Percentiles rank a stretch among this genome's conserved stretches.
Evolutionary conservation across 208 protist species (phyloP).

Genomic region (Wallacemonas sp.): DNA sequence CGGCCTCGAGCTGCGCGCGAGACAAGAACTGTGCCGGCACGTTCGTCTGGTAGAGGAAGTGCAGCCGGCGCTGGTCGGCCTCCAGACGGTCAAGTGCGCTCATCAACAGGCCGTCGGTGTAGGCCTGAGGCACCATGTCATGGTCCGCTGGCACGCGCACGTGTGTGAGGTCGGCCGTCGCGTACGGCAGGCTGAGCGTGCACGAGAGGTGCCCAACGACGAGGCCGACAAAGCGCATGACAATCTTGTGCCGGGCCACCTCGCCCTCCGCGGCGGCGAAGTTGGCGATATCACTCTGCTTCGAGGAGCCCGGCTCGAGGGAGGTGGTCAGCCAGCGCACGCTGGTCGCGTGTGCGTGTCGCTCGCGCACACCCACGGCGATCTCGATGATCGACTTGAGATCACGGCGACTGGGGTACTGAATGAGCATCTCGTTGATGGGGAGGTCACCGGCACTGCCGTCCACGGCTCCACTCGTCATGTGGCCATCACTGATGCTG

Average conservation of each 20-base stretch:
- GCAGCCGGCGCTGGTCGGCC: constrained; percentile 18
- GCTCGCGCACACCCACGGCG: constrained; percentile 45
- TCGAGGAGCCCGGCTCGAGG: background rate
- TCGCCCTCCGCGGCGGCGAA: constrained; percentile 57
- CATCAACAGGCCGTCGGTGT: constrained; percentile 10
- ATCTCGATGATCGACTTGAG: constrained; percentile 69
- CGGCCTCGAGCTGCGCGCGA: constrained; percentile 13
- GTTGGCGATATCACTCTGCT: constrained; percentile 14
- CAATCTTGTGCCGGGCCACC: constrained; percentile 44
- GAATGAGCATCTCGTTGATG: constrained; percentile 35
- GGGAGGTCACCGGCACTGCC: constrained; percentile 5
- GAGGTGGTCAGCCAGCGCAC: constrained; percentile 65
- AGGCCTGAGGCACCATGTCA: constrained; percentile 6
- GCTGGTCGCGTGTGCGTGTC: constrained; percentile 37
- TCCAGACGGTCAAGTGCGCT: constrained; percentile 22
- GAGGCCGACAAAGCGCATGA: constrained; percentile 61
- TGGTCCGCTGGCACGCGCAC: constrained; percentile 4
- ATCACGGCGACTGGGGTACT: constrained; percentile 48
- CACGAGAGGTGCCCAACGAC: constrained; percentile 55
- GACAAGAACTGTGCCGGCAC: background rate
- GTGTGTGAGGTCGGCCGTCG: constrained; percentile 27
- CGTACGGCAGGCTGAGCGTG: constrained; percentile 44
- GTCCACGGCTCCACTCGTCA: constrained; percentile 1
- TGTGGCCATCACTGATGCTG: background rate
- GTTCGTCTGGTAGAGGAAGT: background rate